phyloP scores from a whole-genome alignment of 129 eudicot species.

The Scalesia atractyloides region DNA sequence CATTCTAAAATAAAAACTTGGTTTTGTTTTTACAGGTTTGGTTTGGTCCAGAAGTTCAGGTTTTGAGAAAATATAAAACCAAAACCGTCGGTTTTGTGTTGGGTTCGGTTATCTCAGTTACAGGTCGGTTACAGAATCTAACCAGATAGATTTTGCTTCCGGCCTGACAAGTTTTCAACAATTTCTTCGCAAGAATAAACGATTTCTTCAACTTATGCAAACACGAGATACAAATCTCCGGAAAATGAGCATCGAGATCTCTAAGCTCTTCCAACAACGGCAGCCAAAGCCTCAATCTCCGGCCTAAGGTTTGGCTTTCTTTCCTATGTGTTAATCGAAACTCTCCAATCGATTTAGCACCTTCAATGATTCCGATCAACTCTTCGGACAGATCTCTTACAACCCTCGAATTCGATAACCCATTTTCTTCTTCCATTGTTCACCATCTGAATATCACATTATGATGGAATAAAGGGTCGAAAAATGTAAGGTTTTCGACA shows the following conservation, averaged over 20 bases:
- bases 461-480: background rate
- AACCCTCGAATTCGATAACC: slow-evolving; percentile 26
- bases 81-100: too few relatives aligned
- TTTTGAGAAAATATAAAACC: too few relatives aligned
- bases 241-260: slow-evolving; percentile 47
- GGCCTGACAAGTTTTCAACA: slow-evolving; percentile 60
- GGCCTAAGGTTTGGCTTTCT: slow-evolving; percentile 52
- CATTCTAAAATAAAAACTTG: too few relatives aligned
- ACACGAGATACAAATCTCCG: slow-evolving; percentile 35
- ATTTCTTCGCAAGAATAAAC: slow-evolving; percentile 54
- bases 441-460: slow-evolving; percentile 39
- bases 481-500: slow-evolving; percentile 24
- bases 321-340: slow-evolving; percentile 59
- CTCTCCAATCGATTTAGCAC: slow-evolving; percentile 51
- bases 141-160: slow-evolving; percentile 96
- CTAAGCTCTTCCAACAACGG: slow-evolving; percentile 74
- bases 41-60: too few relatives aligned
- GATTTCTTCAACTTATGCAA: slow-evolving; percentile 57
- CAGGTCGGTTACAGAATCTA: background rate
- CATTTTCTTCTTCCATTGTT: slow-evolving; percentile 42
- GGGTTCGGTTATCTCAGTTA: too few relatives aligned
- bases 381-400: slow-evolving; percentile 52
- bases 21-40: too few relatives aligned
- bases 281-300: slow-evolving; percentile 54
- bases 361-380: slow-evolving; percentile 49